Evolutionary conservation across 805 yeast species (phyloP), one percentile per base, ranked within the genome.

Genomic region (Candida berthetii): DNA sequence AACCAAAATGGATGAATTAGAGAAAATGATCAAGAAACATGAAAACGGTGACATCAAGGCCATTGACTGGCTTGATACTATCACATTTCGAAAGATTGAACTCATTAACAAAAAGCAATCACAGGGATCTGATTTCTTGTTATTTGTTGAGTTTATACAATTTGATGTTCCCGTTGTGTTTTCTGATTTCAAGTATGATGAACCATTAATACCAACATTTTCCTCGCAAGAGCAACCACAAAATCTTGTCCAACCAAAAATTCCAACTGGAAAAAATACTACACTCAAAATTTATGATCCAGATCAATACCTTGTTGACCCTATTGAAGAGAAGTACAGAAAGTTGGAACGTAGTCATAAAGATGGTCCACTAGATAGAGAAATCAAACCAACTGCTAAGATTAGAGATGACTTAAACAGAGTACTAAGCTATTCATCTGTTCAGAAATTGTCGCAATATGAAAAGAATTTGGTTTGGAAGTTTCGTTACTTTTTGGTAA

Each of bases 401-500:
- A 71, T 82, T 29, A 70, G 96, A 50, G 88, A 82, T 46, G 85
- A 85, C 48, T 70, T 91, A 41, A 71, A 76, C 43, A 70, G 66
- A 36, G 86, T 90, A 5, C 66, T 91, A 40, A 68, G 69, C 19
- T 86, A 82, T 54, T 90, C 96, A 3, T 89, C 96, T 4, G 91
- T 87, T 35, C 85, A 85, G 40, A 85, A 80, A 49, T 67, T 93
- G 37, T 74, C 82, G 6, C 90, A 85, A 39, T 80, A 82, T 55
- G 96, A 91, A 50, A 87, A 85, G 65, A 87, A 88, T 48, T 62
- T 88, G 54, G 72, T 91, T 9, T 91, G 98, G 97, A 86, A 85
- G 60, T 91, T 84, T 61, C 66, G 98, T 41, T 93, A 85, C 62
- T 90, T 81, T 60, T 63, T 85, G 16, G 67, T 85, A n/a, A 74